Base-by-base conservation (phyloP, 1,139 yeast genomes). In the Saccharomycopsis hybrid region DNA sequence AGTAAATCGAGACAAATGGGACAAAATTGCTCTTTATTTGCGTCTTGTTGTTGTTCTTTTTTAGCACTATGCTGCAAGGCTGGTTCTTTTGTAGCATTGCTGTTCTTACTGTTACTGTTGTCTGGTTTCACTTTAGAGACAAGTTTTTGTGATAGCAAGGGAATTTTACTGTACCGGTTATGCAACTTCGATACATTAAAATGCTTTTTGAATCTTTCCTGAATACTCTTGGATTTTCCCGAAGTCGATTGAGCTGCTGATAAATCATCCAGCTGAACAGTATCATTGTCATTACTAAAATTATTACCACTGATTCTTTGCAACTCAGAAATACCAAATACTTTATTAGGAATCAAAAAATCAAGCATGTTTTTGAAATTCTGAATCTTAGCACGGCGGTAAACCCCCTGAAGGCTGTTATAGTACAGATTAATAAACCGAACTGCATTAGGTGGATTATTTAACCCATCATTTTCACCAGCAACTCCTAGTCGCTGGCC, bases 1-100 rank as follows among this genome's bases (percentile, higher is more conserved):
- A 41, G 41, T 4, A 7, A 31, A 3, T 46, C 49, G 7, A 46
- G n/a, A 27, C 49, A 46, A 3, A 46, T 46, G 3, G 44, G 40
- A 33, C 49, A 46, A 9, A 29, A 9, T 11, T 28, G 29, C 24
- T 46, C 40, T 32, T 41, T 31, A 18, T 32, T 32, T 32, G 35
- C 8, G 11, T 32, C 11, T 32, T 32, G 35, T 8, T 32, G 8
- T 32, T 11, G 11, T 11, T 32, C 11, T 32, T 11, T 32, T 32
- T 11, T 8, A 32, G 35, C 18, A 42, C 9, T 7, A 13, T 28
- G 32, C 36, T 37, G 40, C 8, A 18, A 7, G n/a, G 8, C n/a
- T 29, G 11, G 35, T n/a, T 32, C 11, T 8, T 32, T 32, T 8
- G 11, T 11, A 11, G 18, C 18, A 18, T 18, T 18, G 18, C 18